A percentile compares a stretch with the other conserved stretches of the same genome.
phyloP scores from a whole-genome alignment of 805 yeast species.

The Suhomyces faveliae region DNA sequence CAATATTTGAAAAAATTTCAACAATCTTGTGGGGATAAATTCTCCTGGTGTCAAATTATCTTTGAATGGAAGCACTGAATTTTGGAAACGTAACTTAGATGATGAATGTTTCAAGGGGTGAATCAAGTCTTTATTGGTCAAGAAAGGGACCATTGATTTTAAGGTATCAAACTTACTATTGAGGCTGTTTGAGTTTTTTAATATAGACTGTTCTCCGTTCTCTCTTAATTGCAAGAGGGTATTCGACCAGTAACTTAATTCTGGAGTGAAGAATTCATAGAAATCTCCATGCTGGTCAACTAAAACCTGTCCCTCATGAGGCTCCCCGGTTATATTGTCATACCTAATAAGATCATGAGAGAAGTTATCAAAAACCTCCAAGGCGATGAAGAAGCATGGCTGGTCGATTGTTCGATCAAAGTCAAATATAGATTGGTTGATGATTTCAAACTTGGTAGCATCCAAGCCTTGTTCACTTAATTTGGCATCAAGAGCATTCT shows the following conservation, averaged over 20 bases:
- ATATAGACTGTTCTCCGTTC: conserved; percentile 39
- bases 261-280: conserved; percentile 66
- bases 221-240: conserved; percentile 57
- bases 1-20: conserved; percentile 63
- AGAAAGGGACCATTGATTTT: conserved; percentile 29
- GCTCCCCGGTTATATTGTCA: conserved; percentile 63
- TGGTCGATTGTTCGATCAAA: conserved; percentile 62
- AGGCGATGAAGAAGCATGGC: conserved; percentile 74
- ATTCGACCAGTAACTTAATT: conserved; percentile 55
- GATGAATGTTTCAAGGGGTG: conserved; percentile 64
- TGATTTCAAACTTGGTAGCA: conserved; percentile 54
- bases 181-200: conserved; percentile 22
- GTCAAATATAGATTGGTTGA: conserved; percentile 72
- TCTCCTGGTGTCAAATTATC: conserved; percentile 71
- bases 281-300: conserved; percentile 73
- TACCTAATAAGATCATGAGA: conserved; percentile 80
- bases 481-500: conserved; percentile 34
- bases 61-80: conserved; percentile 61
- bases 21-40: conserved; percentile 74
- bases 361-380: conserved; percentile 82
- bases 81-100: conserved; percentile 39
- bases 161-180: conserved; percentile 24
- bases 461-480: conserved; percentile 46
- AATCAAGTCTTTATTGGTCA: conserved; percentile 27
- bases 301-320: conserved; percentile 75